Base-by-base conservation (phyloP, 2,329 filamentous ascomycete species). In the Claviceps purpurea region DNA sequence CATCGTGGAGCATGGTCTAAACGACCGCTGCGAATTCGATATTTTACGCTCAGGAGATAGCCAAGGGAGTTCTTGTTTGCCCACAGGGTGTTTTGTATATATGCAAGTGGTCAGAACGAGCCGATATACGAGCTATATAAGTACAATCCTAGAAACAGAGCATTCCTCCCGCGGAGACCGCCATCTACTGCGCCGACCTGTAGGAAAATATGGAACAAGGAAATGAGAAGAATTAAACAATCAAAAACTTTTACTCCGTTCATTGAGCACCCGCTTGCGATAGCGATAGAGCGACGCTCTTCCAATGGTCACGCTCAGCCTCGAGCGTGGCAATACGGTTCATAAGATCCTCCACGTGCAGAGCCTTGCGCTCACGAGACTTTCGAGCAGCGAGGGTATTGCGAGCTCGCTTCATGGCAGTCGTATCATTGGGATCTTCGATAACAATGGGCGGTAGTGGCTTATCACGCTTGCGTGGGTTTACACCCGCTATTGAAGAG, bases 351-450 rank as follows among this genome's bases (percentile, higher is more conserved):
- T 87, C 82, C 55, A 91, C 75, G 59, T 84, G 79, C 65, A 85
- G 77, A 53, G 87, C 82, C 73, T 95, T 95, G 58, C 89, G 84
- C 63, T 89, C 84, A 50, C 91, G 84, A 54, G 89, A 95, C 72
- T 95, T 95, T 59, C 91, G 89, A 61, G 91, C 91, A 18, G 91
- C 91, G 66, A 94, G 79, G 8, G 89, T 95, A 68, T 96, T 97
- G 59, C 89, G 85, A 49, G 89, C 90, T 66, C 91, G 87, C 82
- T 96, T 96, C 76, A 90, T 79, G 20, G 88, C 89, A n/a, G 85
- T 67, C 10, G 78, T 79, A 62, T 96, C 90, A 43, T 61, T 71
- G 1, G 82, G 79, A 59, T 96, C 87, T 30, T 84, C 79, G 40
- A 89, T 79, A 55, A 85, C 72, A 65, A 95, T 90, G 6, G 84